phyloP scores from a whole-genome alignment of 805 yeast genomes.

The Saccharomyces kudriavzevii region DNA sequence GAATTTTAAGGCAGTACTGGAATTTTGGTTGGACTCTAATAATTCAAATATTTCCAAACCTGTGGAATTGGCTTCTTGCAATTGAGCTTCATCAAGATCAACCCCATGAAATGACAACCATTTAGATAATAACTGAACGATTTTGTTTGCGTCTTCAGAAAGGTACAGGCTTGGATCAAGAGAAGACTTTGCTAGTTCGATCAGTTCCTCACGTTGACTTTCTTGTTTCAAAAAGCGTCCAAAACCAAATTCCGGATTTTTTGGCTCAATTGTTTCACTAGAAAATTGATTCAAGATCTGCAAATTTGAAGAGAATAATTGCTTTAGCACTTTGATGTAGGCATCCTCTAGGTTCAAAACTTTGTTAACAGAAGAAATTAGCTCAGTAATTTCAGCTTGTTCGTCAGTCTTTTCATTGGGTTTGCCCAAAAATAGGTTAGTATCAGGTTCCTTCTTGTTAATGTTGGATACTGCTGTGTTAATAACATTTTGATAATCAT shows the following conservation, averaged over 20 bases:
- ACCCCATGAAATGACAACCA: constrained; percentile 57
- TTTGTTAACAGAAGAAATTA: constrained; percentile 30
- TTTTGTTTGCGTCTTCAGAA: constrained; percentile 37
- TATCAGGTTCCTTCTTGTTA: constrained; percentile 46
- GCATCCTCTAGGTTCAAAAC: constrained; percentile 60
- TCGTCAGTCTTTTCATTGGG: constrained; percentile 3
- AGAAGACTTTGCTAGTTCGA: constrained; percentile 38
- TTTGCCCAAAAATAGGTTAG: constrained; percentile 53
- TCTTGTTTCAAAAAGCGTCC: constrained; percentile 61
- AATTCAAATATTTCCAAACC: constrained; percentile 32
- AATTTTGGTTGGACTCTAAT: constrained; percentile 33
- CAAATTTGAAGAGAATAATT: constrained; percentile 48
- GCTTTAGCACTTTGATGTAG: constrained; percentile 65
- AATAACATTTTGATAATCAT: constrained; percentile 40
- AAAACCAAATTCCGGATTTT: constrained; percentile 80
- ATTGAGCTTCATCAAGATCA: constrained; percentile 22
- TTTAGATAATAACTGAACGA: constrained; percentile 51
- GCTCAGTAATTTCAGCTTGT: not conserved
- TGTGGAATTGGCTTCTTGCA: constrained; percentile 27
- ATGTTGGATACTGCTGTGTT: constrained; percentile 35
- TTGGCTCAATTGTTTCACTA: constrained; percentile 36
- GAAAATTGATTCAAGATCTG: constrained; percentile 53
- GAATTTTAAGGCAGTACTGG: constrained; percentile 38
- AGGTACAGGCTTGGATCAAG: constrained; percentile 37
- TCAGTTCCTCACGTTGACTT: constrained; percentile 42